A percentile compares a stretch with the other conserved stretches of the same genome.
Conservation (phyloP, 352 stramenopile genomes). For the Phytophthora syringae region DNA sequence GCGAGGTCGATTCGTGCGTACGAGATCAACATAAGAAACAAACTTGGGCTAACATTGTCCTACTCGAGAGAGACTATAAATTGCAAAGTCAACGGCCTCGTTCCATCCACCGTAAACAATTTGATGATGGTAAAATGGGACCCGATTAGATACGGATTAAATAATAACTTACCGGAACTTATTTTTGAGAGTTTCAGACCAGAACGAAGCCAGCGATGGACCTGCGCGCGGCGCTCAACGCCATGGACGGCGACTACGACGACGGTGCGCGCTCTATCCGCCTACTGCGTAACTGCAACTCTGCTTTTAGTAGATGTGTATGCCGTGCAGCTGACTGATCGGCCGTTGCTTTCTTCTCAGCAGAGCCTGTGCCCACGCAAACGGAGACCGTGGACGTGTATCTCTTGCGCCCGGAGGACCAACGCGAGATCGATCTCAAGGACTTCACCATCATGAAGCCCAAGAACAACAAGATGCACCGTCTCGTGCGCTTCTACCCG, state of each 20-base stretch:
- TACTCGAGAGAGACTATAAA: too few relatives aligned
- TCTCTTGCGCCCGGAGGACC: slow-evolving; percentile 66
- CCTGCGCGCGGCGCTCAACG: slow-evolving; percentile 32
- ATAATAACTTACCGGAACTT: too few relatives aligned
- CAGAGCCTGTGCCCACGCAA: slow-evolving; percentile 37
- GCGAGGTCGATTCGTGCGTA: too few relatives aligned
- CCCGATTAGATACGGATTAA: too few relatives aligned
- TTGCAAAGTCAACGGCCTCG: too few relatives aligned
- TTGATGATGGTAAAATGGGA: too few relatives aligned
- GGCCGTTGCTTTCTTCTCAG: neutral
- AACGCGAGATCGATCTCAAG: slow-evolving; percentile 70
- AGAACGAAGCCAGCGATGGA: slow-evolving; percentile 18
- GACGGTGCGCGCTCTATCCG: slow-evolving; percentile 15
- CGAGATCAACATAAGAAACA: too few relatives aligned
- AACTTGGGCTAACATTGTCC: too few relatives aligned
- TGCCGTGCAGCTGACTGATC: neutral
- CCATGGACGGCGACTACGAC: slow-evolving; percentile 30
- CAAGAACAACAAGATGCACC: slow-evolving; percentile 81
- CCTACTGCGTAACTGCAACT: neutral
- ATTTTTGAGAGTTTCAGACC: neutral
- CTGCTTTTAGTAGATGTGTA: neutral
- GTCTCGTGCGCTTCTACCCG: slow-evolving; percentile 69
- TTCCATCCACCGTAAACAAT: too few relatives aligned
- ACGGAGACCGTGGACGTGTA: slow-evolving; percentile 80
- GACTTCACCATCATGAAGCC: slow-evolving; percentile 88